A percentile compares a stretch with the other conserved stretches of the same genome.
phyloP scores from a whole-genome alignment of 2,329 filamentous ascomycete species.

The Elsinoe australis region DNA sequence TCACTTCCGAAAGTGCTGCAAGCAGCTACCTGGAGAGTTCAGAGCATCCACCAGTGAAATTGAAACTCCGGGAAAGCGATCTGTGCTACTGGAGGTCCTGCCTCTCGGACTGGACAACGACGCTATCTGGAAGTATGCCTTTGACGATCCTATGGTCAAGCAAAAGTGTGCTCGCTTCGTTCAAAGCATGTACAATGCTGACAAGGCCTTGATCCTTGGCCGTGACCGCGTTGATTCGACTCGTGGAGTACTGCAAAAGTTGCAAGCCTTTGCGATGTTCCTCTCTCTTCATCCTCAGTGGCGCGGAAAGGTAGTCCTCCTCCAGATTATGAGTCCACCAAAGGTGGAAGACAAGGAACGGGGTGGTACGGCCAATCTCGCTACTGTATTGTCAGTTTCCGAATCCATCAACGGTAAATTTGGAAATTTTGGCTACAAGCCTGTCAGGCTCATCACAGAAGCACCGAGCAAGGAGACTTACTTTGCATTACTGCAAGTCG shows the following conservation, averaged over 20 bases:
- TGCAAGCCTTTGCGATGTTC: constrained; percentile 90
- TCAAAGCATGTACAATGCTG: constrained; percentile 59
- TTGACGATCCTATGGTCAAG: constrained; percentile 49
- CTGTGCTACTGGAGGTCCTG: constrained; percentile 86
- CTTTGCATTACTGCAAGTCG: constrained; percentile 82
- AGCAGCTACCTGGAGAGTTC: constrained; percentile 55
- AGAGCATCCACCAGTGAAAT: constrained; percentile 83
- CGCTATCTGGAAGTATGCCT: constrained; percentile 67
- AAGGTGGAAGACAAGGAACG: constrained; percentile 67
- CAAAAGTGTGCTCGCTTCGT: constrained; percentile 56
- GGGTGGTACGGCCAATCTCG: constrained; percentile 71
- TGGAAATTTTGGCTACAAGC: constrained; percentile 79
- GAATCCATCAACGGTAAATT: constrained; percentile 86
- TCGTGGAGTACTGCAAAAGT: constrained; percentile 87
- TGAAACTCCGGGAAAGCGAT: constrained; percentile 70
- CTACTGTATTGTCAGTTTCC: constrained; percentile 83
- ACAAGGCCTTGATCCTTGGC: constrained; percentile 90
- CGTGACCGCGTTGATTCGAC: constrained; percentile 90
- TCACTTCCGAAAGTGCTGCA: constrained; percentile 87
- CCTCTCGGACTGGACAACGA: constrained; percentile 90
- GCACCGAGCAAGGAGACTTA: constrained; percentile 73
- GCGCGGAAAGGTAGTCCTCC: constrained; percentile 84
- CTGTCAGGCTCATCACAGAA: constrained; percentile 74
- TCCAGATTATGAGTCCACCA: constrained; percentile 74
- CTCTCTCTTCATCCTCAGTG: constrained; percentile 85